Base-by-base conservation (phyloP, 768 basidiomycete species). In the Kwoniella sp. region DNA sequence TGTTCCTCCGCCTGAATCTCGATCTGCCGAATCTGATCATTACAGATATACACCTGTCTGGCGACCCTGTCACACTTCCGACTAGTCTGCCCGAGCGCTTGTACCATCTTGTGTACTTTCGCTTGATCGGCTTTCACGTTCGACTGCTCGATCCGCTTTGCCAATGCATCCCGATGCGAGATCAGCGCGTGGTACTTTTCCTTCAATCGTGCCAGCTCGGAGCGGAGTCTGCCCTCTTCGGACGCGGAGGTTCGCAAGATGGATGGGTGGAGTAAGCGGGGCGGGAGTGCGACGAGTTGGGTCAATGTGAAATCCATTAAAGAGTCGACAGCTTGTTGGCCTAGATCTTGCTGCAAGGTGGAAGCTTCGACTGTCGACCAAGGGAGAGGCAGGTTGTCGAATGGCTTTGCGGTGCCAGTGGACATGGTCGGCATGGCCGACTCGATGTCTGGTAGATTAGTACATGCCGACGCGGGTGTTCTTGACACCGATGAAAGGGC, bases 21-120 rank as follows among this genome's bases (percentile, higher is more conserved):
- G 26, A 72, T 72, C 44, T 72, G 71, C 37, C 65, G 37, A 37
- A 72, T 65, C 49, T 72, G 71, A 49, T 72, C 71, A 36, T 72
- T 72, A 40, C 71, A 72, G 33, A 72, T 66, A 37, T 60, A 65
- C 21, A 72, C 52, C 65, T 72, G 71, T 26, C 71, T 51, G 17
- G 60, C 63, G 9, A 72, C 50, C 26, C 71, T 53, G 58, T 72
- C 71, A n/a, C 66, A 67, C 29, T 60, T 58, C 17, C 26, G 29
- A 0, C 53, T 44, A 6, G 46, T 36, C 59, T 65, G 66, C 8
- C 36, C 55, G 1, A 72, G 30, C 19, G 49, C 55, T 27, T 61
- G 25, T 1, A 62, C 25, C 48, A 65, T n/a, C 19, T 58, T 40
- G 55, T 25, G 56, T 36, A 50, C 26, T 24, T 47, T 26, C 15